phyloP scores from a whole-genome alignment of 1,284 basidiomycete genomes.

The Irpex sp. region DNA sequence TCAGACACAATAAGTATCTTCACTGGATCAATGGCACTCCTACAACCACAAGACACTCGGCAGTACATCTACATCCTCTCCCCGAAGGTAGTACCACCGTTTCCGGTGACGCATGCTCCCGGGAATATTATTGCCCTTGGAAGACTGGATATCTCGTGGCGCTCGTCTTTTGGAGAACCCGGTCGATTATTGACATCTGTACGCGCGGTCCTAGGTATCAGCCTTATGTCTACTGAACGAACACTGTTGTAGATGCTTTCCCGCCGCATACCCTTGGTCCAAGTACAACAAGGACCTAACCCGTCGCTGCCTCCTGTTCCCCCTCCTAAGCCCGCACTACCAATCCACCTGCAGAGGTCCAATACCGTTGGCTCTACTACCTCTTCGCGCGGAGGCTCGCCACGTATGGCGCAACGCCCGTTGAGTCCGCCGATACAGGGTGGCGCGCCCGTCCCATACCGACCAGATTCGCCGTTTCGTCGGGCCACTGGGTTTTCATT shows the following conservation, averaged over 20 bases:
- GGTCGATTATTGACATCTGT: slow-evolving; percentile 78
- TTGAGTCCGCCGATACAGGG: slow-evolving; percentile 28
- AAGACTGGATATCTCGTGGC: slow-evolving; percentile 80
- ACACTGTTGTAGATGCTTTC: slow-evolving; percentile 53
- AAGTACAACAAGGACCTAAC: slow-evolving; percentile 17
- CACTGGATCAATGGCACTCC: slow-evolving; percentile 58
- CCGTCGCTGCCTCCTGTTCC: slow-evolving; percentile 21
- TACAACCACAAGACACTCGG: slow-evolving; percentile 77
- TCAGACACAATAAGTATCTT: slow-evolving; percentile 42
- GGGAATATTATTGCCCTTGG: slow-evolving; percentile 76
- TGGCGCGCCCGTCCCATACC: slow-evolving; percentile 35
- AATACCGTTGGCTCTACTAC: slow-evolving; percentile 32
- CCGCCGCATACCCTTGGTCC: slow-evolving; percentile 59
- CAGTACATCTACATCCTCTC: slow-evolving; percentile 83
- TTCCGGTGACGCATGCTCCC: slow-evolving; percentile 51
- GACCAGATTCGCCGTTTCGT: slow-evolving; percentile 57
- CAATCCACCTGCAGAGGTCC: slow-evolving; percentile 63
- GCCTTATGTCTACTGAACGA: background rate
- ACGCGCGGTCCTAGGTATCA: slow-evolving; percentile 15
- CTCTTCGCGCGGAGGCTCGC: slow-evolving; percentile 46
- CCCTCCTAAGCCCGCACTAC: slow-evolving; percentile 54
- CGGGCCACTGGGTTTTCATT: slow-evolving; percentile 30
- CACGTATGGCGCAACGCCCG: slow-evolving; percentile 47
- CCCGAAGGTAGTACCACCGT: slow-evolving; percentile 43
- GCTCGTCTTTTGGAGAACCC: slow-evolving; percentile 75